phyloP scores from a whole-genome alignment of 805 yeast species.

The Lipomyces kockii region DNA sequence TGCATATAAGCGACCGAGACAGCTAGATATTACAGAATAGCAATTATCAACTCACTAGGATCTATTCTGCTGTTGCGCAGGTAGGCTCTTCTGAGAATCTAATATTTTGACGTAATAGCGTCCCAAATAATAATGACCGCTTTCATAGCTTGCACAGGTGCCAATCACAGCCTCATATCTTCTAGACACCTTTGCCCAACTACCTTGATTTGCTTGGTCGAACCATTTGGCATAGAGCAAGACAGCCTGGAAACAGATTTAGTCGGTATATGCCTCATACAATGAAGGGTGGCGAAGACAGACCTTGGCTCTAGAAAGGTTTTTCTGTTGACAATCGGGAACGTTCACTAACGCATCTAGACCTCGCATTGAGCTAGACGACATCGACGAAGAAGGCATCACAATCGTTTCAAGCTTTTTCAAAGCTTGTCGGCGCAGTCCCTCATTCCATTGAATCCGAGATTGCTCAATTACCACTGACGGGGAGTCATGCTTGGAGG shows the following conservation, averaged over 20 bases:
- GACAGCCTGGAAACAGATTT: conserved; percentile 50
- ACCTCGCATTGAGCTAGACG: not conserved
- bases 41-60: conserved; percentile 14
- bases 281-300: not conserved
- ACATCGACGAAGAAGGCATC: not conserved
- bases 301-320: conserved; percentile 18
- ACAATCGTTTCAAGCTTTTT: conserved; percentile 24
- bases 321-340: not conserved
- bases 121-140: conserved; percentile 80
- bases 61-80: conserved; percentile 37
- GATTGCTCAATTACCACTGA: conserved; percentile 64
- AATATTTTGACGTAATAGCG: conserved; percentile 75
- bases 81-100: conserved; percentile 62
- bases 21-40: not conserved
- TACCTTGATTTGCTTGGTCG: conserved; percentile 80
- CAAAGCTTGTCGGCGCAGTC: conserved; percentile 83
- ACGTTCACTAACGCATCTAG: not conserved
- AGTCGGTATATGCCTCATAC: not conserved
- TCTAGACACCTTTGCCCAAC: conserved; percentile 69
- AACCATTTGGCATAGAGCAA: conserved; percentile 86
- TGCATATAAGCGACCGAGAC: conserved; percentile 31
- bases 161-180: conserved; percentile 67
- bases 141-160: conserved; percentile 67
- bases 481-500: conserved; percentile 47
- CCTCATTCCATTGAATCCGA: conserved; percentile 84